phyloP scores from a whole-genome alignment of 1,139 yeast genomes.

The Geotrichum bryndzae region DNA sequence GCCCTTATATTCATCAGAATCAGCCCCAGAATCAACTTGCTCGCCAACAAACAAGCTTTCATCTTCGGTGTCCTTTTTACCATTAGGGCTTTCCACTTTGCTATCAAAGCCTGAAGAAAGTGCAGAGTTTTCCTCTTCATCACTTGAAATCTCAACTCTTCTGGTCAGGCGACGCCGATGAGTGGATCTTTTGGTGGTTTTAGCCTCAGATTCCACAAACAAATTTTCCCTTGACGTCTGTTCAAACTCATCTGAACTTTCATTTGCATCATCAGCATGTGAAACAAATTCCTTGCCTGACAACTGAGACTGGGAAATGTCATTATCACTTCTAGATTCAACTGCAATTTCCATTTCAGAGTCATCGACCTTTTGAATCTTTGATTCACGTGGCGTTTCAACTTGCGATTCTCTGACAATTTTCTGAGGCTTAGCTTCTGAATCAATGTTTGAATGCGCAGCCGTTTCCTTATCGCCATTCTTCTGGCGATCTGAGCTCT shows the following conservation, averaged over 20 bases:
- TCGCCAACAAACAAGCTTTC: not conserved
- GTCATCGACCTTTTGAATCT: not conserved
- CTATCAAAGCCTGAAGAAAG: not conserved
- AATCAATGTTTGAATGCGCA: not conserved
- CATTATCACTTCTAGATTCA: not conserved
- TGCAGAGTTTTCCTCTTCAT: not conserved
- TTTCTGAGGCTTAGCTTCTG: not conserved
- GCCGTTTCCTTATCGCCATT: not conserved
- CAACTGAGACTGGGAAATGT: not conserved
- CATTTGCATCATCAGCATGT: not conserved
- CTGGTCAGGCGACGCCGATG: not conserved
- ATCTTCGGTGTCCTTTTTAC: not conserved
- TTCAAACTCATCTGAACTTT: not conserved
- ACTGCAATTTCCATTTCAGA: not conserved
- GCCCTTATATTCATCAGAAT: not conserved
- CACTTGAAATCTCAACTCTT: not conserved
- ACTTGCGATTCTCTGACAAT: not conserved
- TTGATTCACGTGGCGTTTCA: not conserved
- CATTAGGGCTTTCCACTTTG: not conserved
- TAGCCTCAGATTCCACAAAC: not conserved
- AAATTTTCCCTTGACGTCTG: not conserved
- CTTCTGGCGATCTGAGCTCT: not conserved
- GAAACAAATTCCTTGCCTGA: not conserved
- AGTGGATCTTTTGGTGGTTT: not conserved
- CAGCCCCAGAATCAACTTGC: conserved; percentile 7